Evolutionary conservation across 495 filamentous ascomycete species (phyloP).

Genomic region (Oleoguttula mirabilis): DNA sequence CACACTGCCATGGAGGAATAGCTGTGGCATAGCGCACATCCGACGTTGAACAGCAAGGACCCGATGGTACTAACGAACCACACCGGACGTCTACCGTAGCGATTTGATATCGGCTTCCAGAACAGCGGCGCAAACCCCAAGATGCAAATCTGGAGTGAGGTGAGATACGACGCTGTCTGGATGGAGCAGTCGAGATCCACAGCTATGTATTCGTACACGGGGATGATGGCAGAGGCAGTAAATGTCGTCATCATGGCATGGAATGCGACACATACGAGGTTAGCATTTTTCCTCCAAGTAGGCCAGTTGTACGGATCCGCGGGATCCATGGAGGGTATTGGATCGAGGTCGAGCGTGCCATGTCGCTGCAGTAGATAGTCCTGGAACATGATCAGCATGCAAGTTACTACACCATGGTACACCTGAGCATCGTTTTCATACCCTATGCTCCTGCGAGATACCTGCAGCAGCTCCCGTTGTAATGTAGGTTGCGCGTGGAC

Average conservation of each 20-base stretch:
- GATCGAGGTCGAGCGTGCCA: constrained; percentile 43
- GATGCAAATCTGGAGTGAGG: constrained; percentile 39
- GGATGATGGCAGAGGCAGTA: constrained; percentile 41
- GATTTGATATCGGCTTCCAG: constrained; percentile 46
- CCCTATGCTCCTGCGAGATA: constrained; percentile 30
- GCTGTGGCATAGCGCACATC: constrained; percentile 33
- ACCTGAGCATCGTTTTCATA: too few relatives aligned
- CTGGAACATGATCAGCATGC: too few relatives aligned
- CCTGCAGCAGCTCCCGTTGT: neutral
- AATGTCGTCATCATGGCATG: constrained; percentile 48
- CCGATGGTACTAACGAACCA: constrained; percentile 38
- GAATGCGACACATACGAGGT: constrained; percentile 42
- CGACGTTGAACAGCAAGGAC: constrained; percentile 36
- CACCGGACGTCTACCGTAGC: constrained; percentile 43
- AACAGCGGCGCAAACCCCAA: constrained; percentile 39
- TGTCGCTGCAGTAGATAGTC: constrained; percentile 43
- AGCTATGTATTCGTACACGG: constrained; percentile 39
- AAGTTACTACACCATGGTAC: too few relatives aligned
- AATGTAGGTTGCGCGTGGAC: constrained; percentile 2
- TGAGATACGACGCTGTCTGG: constrained; percentile 38
- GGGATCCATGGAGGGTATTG: constrained; percentile 37
- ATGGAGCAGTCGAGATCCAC: constrained; percentile 32
- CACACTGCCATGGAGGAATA: constrained; percentile 36
- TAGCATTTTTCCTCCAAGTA: constrained; percentile 44
- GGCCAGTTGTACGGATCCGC: constrained; percentile 44